Evolutionary conservation across 1,139 yeast species (phyloP).

Genomic region (Debaryomyces sp.): DNA sequence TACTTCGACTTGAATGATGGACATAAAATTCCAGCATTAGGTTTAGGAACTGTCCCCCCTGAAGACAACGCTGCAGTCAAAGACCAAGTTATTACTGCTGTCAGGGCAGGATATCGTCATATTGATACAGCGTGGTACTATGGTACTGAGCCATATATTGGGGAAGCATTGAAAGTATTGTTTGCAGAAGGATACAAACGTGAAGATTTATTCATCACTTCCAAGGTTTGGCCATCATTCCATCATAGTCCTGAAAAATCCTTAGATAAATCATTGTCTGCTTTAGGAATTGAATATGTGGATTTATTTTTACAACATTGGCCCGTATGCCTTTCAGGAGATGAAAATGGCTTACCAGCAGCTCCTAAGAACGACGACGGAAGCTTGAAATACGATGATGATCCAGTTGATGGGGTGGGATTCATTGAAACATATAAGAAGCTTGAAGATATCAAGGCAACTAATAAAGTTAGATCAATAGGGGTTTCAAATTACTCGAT

Average conservation of each 20-base stretch:
- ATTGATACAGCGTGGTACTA: conserved; percentile 51
- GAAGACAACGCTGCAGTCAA: conserved; percentile 35
- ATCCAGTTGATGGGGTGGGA: conserved; percentile 38
- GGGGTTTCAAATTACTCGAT: conserved; percentile 40
- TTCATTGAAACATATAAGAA: conserved; percentile 51
- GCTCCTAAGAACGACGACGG: conserved; percentile 44
- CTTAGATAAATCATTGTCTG: conserved; percentile 35
- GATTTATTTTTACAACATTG: conserved; percentile 64
- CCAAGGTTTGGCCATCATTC: conserved; percentile 59
- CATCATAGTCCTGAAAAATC: conserved; percentile 42
- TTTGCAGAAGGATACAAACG: conserved; percentile 53
- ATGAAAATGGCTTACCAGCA: conserved; percentile 39
- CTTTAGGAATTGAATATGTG: conserved; percentile 56
- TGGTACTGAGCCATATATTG: conserved; percentile 52
- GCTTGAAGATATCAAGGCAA: conserved; percentile 44
- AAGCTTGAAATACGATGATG: conserved; percentile 42
- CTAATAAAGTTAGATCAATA: conserved; percentile 32
- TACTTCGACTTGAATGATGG: conserved; percentile 34
- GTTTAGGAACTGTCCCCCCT: conserved; percentile 40
- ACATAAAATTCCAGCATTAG: conserved; percentile 38
- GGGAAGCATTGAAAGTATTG: conserved; percentile 52
- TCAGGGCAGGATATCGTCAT: conserved; percentile 44
- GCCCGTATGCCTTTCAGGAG: conserved; percentile 51
- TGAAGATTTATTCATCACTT: conserved; percentile 60
- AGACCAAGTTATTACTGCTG: conserved; percentile 41